These are phyloP conservation scores for Protomyces pachydermus DNA, from an alignment of 1,139 yeast genomes.

Conservation along the genomic window DNA sequence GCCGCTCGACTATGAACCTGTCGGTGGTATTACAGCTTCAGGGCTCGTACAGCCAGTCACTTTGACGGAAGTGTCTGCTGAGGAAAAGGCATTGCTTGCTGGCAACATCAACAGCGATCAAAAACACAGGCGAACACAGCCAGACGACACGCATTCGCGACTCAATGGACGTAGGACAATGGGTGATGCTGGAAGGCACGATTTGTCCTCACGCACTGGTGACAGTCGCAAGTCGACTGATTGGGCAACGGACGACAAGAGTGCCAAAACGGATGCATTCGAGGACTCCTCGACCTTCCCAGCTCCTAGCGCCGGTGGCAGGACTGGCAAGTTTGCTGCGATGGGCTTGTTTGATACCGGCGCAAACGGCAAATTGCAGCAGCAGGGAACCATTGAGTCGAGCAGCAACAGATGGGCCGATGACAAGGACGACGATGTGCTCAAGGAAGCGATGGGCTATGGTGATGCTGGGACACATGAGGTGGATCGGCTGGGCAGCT, in stretches of 20 bases:
- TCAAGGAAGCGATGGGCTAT: conserved; percentile 19
- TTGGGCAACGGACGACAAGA: neutral
- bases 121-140: conserved; percentile 16
- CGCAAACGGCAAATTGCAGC: neutral
- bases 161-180: conserved; percentile 8
- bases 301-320: neutral
- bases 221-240: conserved; percentile 4
- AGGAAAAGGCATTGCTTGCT: conserved; percentile 11
- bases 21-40: conserved; percentile 5
- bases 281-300: neutral
- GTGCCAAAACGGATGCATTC: neutral
- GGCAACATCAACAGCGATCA: conserved; percentile 25
- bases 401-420: conserved; percentile 11
- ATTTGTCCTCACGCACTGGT: neutral
- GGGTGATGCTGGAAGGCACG: conserved; percentile 3
- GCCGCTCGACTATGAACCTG: conserved; percentile 21
- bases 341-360: conserved; percentile 25
- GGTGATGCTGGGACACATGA: conserved; percentile 14
- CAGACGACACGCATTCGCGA: neutral
- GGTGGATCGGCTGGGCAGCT: conserved; percentile 4
- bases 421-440: conserved; percentile 24
- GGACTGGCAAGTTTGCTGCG: conserved; percentile 9
- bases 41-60: conserved; percentile 14
- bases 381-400: neutral
- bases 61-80: conserved; percentile 5